A percentile compares a stretch with the other conserved stretches of the same genome.
Evolutionary conservation across 106 monocot species (phyloP).

Genomic region (Acorus gramineus): DNA sequence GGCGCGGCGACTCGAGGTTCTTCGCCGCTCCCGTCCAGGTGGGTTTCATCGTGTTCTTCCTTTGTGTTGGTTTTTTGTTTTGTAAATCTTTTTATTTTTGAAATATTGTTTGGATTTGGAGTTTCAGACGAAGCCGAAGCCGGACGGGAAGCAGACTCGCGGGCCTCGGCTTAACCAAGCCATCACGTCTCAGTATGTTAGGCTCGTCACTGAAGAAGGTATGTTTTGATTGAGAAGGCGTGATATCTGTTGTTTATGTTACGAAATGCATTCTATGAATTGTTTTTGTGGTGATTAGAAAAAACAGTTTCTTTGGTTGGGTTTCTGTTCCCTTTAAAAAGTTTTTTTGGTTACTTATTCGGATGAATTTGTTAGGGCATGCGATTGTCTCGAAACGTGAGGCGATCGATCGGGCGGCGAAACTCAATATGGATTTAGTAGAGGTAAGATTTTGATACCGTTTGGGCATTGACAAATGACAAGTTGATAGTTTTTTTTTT

Average conservation of each 20-base stretch:
- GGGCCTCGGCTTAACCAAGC: constrained; percentile 26
- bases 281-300: not conserved
- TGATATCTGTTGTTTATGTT: not conserved
- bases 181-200: constrained; percentile 22
- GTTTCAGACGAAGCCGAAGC: constrained; percentile 15
- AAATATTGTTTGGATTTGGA: not conserved
- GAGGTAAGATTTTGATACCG: constrained; percentile 32
- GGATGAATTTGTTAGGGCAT: constrained; percentile 44
- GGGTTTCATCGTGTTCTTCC: not conserved
- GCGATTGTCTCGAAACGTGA: constrained; percentile 43
- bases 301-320: not conserved
- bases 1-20: constrained; percentile 9
- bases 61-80: not conserved
- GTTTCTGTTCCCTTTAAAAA: not conserved
- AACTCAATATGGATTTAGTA: constrained; percentile 60
- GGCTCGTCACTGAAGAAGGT: constrained; percentile 39
- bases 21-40: constrained; percentile 40
- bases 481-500: too few species aligned
- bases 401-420: constrained; percentile 60
- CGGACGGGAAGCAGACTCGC: not conserved
- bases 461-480: not conserved
- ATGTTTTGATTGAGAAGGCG: not conserved
- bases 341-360: constrained; percentile 1
- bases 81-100: not conserved
- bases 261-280: not conserved